Base-by-base conservation (phyloP, 495 filamentous ascomycete genomes). In the Stereocaulon alpinum region DNA sequence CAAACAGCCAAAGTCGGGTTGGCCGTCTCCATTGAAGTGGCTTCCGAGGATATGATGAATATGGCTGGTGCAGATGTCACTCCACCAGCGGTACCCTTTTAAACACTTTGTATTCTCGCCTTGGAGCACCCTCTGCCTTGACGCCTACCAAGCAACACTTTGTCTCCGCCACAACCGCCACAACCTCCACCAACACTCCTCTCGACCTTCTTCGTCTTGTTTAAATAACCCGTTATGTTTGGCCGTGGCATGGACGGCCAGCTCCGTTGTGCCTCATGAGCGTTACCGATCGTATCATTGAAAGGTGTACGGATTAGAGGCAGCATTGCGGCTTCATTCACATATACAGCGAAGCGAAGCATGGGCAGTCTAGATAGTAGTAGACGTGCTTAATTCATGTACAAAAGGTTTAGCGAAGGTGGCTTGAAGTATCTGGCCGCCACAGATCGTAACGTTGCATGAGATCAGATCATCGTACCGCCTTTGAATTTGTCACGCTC, bases 1-100 rank as follows among this genome's bases (percentile, higher is more conserved):
- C 89, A 95, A 86, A 78, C 85, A 73, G 88, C 92, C 61, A 97
- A 96, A 77, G 79, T 97, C 69, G 94, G 94, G 60, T 78, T 99
- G 60, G 90, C 88, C 55, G 88, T 99, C 58, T 93, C 89, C 48
- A 89, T 99, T 66, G 94, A 99, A 78, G 82, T 89, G 57, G 84
- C 86, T 56, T 78, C 82, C 51, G 91, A 96, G 68, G 92, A 95
- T 66, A 75, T 97, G 68, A 89, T 95, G 79, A 89, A 92, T 70
- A 86, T 90, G 73, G 87, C 94, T 76, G 77, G 76, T 27, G 66
- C 73, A 41, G 68, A 76, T 61, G 57, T 56, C 20, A 30, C 61
- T 20, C 40, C 62, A 60, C 63, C 66, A 27, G 17, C 61, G 9
- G 55, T 66, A 49, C 66, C 63, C 9, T 68, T 67, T 47, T 67